Evolutionary conservation across 1,139 yeast genomes (phyloP), one percentile per base, ranked within the genome.

Genomic region (Eremothecium cymbalariae): DNA sequence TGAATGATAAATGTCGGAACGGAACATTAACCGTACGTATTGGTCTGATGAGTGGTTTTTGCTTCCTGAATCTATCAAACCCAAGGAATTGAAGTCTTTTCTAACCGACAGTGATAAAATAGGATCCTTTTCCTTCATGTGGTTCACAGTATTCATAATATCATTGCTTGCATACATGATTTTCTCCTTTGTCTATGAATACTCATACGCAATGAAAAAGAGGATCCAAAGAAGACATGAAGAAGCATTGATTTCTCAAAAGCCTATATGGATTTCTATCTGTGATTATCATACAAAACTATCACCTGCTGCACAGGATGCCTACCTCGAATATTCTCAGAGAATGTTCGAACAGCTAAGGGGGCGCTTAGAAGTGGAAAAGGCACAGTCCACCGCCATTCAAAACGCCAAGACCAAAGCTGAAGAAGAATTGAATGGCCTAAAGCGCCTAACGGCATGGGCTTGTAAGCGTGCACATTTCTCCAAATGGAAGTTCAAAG

Each of bases 231-330:
- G 17, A 18, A 12, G 17, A 8, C 19, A 27, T 12, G 21, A 16
- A 6, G 30, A 16, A 5, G 30, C 30, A 4, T n/a, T 6, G 8
- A 14, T n/a, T 4, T 16, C 21, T 14, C 25, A 20, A 17, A 25
- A 6, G 7, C 18, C 34, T 2, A 11, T 31, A 6, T 34, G 38
- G 38, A 19, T 34, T 8, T 34, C 38, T 7, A 31, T 31, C 11
- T 11, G 19, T 8, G 38, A 34, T 18, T 30, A 25, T 14, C 38
- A 34, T 23, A 32, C 32, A 9, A 34, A 34, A 16, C 18, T 34
- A 12, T 25, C 31, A 6, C 28, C 31, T 5, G 11, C 16, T 12
- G 31, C 30, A n/a, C 30, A 26, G 17, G 31, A 34, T 8, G 4
- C 20, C 11, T 34, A 34, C 31, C 13, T 34, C 13, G 31, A 34